phyloP scores from a whole-genome alignment of 768 basidiomycete species.

The Leccinum disarticulatum region DNA sequence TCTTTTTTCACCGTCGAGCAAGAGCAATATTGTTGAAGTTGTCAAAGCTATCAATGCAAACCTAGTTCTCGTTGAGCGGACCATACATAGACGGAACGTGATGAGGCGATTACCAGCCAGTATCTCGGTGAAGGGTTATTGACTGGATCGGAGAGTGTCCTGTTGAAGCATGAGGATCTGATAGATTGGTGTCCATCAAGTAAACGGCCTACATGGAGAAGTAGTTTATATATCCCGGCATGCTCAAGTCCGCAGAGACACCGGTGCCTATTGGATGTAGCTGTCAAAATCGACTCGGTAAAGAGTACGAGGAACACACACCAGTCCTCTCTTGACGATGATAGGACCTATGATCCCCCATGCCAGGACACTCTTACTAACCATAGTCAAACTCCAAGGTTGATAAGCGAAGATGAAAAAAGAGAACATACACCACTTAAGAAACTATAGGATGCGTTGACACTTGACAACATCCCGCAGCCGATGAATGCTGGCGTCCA shows the following conservation, averaged over 20 bases:
- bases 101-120: not conserved
- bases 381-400: not conserved
- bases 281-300: not conserved
- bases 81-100: not conserved
- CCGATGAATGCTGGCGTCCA: conserved; percentile 58
- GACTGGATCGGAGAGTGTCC: not conserved
- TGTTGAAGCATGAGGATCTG: not conserved
- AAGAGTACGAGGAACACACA: not conserved
- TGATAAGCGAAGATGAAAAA: not conserved
- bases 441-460: conserved; percentile 59
- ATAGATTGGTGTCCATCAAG: not conserved
- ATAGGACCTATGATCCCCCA: conserved; percentile 64
- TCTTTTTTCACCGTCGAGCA: no score
- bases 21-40: no score
- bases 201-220: not conserved
- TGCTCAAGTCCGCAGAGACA: not conserved
- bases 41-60: no score
- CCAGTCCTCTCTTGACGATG: conserved; percentile 36
- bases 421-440: conserved; percentile 37
- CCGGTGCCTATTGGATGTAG: not conserved
- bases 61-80: not conserved
- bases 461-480: conserved; percentile 56
- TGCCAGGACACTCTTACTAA: conserved; percentile 52
- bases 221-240: not conserved
- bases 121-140: not conserved